Base-by-base conservation (phyloP, 768 basidiomycete genomes). In the Collybia sordida region DNA sequence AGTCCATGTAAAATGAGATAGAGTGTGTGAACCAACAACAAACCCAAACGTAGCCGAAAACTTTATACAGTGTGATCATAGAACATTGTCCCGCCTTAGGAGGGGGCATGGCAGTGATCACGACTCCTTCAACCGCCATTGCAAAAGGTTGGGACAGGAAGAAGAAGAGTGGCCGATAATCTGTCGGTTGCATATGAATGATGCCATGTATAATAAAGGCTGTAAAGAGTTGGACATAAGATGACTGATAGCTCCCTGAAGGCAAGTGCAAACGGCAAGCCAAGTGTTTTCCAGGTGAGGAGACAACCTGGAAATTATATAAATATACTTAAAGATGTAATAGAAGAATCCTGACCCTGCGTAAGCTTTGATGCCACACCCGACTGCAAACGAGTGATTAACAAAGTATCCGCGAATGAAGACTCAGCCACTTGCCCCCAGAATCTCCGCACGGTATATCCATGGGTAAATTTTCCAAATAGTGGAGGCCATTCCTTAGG, bases 361-460 rank as follows among this genome's bases (percentile, higher is more conserved):
- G 65, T 23, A 72, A 36, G 27, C 60, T 49, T 45, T 75, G 72
- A 52, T 75, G 73, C 72, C 72, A 75, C 0, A 60, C 56, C 24
- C 60, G 61, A 15, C 71, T 68, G 9, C 31, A 37, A 31, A 6
- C 3, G 31, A 12, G 9, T 31, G 3, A 14, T 31, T 14, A 31
- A 12, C 31, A 11, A 14, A 12, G 14, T 14, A 11, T 31, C 3
- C 3, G 11, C 31, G 31, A 31, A 31, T 12, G 31, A 3, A 12
- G 14, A 12, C 14, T 31, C 14, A 12, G 31, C 14, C 6, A 4
- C 31, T 14, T 50, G 69, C 70, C 69, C 63, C 70, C 69, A 71
- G 34, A 69, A 59, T 7, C 57, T 51, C 9, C 69, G 62, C 18
- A 72, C 41, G 0, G 66, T 70, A 31, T 65, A 67, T 0, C 66